These are phyloP conservation scores for Suillus alpinus DNA, from an alignment of 768 basidiomycete genomes.

Conservation along the genomic window DNA sequence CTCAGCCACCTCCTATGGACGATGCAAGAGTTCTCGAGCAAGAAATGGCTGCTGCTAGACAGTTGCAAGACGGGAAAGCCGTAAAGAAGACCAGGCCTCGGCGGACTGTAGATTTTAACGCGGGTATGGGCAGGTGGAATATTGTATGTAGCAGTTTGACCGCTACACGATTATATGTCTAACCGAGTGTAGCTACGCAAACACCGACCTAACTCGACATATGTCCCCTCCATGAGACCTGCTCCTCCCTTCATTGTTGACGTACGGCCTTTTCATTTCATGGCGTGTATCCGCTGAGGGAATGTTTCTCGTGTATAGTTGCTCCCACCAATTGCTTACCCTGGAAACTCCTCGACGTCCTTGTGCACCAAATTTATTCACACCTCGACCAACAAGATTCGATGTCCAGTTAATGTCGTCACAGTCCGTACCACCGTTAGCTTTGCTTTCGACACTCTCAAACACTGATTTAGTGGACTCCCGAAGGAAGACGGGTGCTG, in stretches of 20 bases:
- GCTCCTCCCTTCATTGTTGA: slow-evolving; percentile 87
- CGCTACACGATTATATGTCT: background rate
- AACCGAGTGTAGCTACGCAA: slow-evolving; percentile 55
- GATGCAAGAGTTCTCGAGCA: slow-evolving; percentile 73
- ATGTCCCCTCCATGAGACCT: slow-evolving; percentile 76
- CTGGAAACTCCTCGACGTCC: slow-evolving; percentile 87
- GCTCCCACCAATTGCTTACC: slow-evolving; percentile 91
- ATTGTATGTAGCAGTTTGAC: slow-evolving; percentile 51
- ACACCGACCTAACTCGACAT: slow-evolving; percentile 74
- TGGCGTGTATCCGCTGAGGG: slow-evolving; percentile 21
- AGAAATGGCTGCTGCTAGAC: slow-evolving; percentile 72
- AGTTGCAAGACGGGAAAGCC: slow-evolving; percentile 74
- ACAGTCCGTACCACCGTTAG: slow-evolving; percentile 53
- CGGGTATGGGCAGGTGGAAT: slow-evolving; percentile 81
- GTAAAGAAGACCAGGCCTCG: slow-evolving; percentile 91
- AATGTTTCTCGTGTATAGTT: slow-evolving; percentile 51
- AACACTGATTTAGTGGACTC: slow-evolving; percentile 75
- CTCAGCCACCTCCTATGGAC: slow-evolving; percentile 79
- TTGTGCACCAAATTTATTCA: slow-evolving; percentile 97
- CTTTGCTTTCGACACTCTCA: background rate
- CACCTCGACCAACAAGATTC: slow-evolving; percentile 97
- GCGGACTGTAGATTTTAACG: slow-evolving; percentile 93
- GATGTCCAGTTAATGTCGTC: slow-evolving; percentile 95
- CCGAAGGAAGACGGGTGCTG: slow-evolving; percentile 88
- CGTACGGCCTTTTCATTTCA: slow-evolving; percentile 45